These are phyloP conservation scores for Exophiala xenobiotica DNA, from an alignment of 2,329 filamentous ascomycete genomes.

Conservation along the genomic window DNA sequence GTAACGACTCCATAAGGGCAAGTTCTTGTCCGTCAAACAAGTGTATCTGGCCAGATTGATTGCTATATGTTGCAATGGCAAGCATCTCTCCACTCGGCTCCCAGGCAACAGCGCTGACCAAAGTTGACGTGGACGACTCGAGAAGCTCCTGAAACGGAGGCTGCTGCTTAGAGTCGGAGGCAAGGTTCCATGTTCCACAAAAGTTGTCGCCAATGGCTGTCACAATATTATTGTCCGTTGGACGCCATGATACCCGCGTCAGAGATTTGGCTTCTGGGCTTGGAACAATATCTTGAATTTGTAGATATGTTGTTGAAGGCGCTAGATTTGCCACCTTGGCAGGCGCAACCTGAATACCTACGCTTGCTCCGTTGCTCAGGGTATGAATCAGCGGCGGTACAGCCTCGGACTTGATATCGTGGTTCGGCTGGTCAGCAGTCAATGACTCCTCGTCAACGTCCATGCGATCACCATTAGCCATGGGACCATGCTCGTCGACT, in stretches of 20 bases:
- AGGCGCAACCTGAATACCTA: constrained; percentile 48
- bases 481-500: constrained; percentile 39
- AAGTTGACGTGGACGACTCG: constrained; percentile 26
- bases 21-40: constrained; percentile 45
- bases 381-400: constrained; percentile 38
- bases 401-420: constrained; percentile 26
- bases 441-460: constrained; percentile 39
- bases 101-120: constrained; percentile 49
- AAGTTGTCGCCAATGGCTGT: constrained; percentile 45
- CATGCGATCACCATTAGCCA: constrained; percentile 31
- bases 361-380: constrained; percentile 45
- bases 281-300: constrained; percentile 33
- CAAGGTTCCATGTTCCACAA: constrained; percentile 47
- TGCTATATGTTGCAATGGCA: constrained; percentile 47
- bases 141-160: constrained; percentile 22
- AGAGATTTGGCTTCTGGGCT: constrained; percentile 38
- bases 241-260: constrained; percentile 45
- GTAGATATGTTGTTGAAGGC: constrained; percentile 44
- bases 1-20: constrained; percentile 43
- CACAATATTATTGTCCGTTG: constrained; percentile 43
- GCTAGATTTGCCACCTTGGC: constrained; percentile 50
- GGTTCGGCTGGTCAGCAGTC: constrained; percentile 39
- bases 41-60: constrained; percentile 46
- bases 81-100: constrained; percentile 45
- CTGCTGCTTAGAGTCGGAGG: constrained; percentile 5